phyloP scores from a whole-genome alignment of 2,329 filamentous ascomycete genomes.

The Clonostachys solani region DNA sequence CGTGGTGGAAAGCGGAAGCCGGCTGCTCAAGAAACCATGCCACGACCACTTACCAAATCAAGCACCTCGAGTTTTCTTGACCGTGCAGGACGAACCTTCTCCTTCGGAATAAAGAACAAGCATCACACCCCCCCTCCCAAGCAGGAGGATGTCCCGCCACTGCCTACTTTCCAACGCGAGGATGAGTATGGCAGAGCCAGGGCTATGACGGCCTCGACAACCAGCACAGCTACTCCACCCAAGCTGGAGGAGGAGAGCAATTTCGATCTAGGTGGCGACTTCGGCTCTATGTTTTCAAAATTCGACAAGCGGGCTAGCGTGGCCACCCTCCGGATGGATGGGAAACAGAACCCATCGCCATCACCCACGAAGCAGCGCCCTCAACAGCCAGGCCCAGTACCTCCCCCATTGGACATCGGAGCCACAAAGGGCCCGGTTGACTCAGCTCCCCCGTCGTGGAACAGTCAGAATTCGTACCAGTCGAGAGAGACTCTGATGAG shows the following conservation, averaged over 20 bases:
- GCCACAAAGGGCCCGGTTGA: slow-evolving; percentile 34
- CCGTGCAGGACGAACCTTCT: slow-evolving; percentile 54
- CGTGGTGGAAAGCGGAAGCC: slow-evolving; percentile 19
- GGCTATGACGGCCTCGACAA: slow-evolving; percentile 49
- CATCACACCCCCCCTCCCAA: slow-evolving; percentile 22
- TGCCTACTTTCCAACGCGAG: slow-evolving; percentile 25
- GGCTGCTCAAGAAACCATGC: slow-evolving; percentile 1
- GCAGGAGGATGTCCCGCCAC: slow-evolving; percentile 25
- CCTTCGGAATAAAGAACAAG: slow-evolving; percentile 55
- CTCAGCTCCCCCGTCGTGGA: slow-evolving; percentile 41
- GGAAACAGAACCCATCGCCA: slow-evolving; percentile 12
- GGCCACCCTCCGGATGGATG: slow-evolving; percentile 38
- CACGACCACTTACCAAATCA: slow-evolving; percentile 40
- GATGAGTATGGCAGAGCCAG: slow-evolving; percentile 31
- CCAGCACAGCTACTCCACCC: slow-evolving; percentile 47
- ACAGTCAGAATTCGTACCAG: slow-evolving; percentile 32
- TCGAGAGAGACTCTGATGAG: slow-evolving; percentile 44
- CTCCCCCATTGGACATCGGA: slow-evolving; percentile 37
- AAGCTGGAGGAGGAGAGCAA: slow-evolving; percentile 36
- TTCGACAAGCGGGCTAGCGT: slow-evolving; percentile 52
- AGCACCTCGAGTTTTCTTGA: slow-evolving; percentile 48
- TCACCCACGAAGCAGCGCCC: slow-evolving; percentile 39
- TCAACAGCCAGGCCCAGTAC: slow-evolving; percentile 35
- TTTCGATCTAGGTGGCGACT: slow-evolving; percentile 53
- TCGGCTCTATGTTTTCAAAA: slow-evolving; percentile 50